Evolutionary conservation across 2,329 filamentous ascomycete genomes (phyloP).

Genomic region (Teratosphaeria viscida): DNA sequence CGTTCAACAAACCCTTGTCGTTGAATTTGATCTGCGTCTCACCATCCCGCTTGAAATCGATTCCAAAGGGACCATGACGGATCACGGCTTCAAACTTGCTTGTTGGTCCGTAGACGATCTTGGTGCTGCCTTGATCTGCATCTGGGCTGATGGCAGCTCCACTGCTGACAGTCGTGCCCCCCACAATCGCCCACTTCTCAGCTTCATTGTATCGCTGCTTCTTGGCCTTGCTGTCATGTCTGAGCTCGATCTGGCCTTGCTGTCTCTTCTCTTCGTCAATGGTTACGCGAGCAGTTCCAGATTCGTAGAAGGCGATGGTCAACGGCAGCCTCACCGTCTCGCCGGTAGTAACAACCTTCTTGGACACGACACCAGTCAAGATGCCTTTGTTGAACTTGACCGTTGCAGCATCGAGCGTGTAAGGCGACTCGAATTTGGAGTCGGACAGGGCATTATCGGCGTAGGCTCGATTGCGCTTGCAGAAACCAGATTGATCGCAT

Average conservation of each 20-base stretch:
- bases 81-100: conserved; percentile 74
- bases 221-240: conserved; percentile 70
- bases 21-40: conserved; percentile 79
- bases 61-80: conserved; percentile 67
- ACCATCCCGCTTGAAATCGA: conserved; percentile 80
- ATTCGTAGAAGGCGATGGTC: conserved; percentile 79
- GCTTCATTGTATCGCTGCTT: conserved; percentile 95
- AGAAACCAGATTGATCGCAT: conserved; percentile 92
- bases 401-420: conserved; percentile 61
- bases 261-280: conserved; percentile 85
- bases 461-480: conserved; percentile 83
- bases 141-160: conserved; percentile 58
- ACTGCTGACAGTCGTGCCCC: conserved; percentile 63
- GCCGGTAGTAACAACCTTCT: conserved; percentile 55
- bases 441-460: conserved; percentile 64
- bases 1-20: conserved; percentile 75
- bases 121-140: conserved; percentile 56
- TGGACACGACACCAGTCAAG: conserved; percentile 70
- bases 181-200: conserved; percentile 75
- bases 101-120: conserved; percentile 66
- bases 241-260: conserved; percentile 78
- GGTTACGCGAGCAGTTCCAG: conserved; percentile 74
- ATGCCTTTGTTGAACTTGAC: conserved; percentile 69
- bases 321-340: conserved; percentile 71
- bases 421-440: conserved; percentile 69